A percentile compares a stretch with the other conserved stretches of the same genome.
These are phyloP conservation scores for Aspergillus oerlinghausenensis DNA, from an alignment of 2,329 filamentous ascomycete genomes.

Conservation along the genomic window DNA sequence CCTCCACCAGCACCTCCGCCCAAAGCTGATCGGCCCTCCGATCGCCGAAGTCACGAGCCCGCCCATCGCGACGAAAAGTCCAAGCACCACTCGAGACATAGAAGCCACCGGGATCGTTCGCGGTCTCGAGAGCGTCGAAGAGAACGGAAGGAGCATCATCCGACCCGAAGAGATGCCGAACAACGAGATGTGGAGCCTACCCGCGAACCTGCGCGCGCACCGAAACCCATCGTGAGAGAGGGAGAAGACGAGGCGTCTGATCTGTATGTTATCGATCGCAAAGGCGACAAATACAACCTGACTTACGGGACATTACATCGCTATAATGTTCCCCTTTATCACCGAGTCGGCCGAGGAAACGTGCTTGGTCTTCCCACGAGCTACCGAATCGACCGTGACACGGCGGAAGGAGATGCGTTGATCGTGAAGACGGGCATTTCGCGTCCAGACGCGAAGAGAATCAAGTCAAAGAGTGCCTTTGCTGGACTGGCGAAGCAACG, in stretches of 20 bases:
- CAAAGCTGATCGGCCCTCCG: slow-evolving; percentile 17
- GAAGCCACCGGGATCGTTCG: slow-evolving; percentile 21
- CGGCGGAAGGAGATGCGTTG: slow-evolving; percentile 38
- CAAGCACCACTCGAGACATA: slow-evolving; percentile 21
- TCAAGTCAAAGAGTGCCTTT: slow-evolving; percentile 41
- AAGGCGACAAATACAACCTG: slow-evolving; percentile 71
- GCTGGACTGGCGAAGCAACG: slow-evolving; percentile 22
- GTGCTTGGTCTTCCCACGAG: slow-evolving; percentile 62
- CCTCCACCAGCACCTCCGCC: slow-evolving; percentile 38
- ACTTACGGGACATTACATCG: slow-evolving; percentile 70
- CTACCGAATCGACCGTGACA: slow-evolving; percentile 63
- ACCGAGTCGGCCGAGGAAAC: slow-evolving; percentile 62
- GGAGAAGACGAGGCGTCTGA: slow-evolving; percentile 15
- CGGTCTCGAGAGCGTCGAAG: slow-evolving; percentile 17
- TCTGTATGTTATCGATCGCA: slow-evolving; percentile 63
- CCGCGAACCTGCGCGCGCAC: slow-evolving; percentile 1
- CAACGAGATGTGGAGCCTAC: slow-evolving; percentile 6
- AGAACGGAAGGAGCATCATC: slow-evolving; percentile 11
- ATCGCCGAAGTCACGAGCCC: slow-evolving; percentile 17
- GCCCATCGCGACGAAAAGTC: slow-evolving; percentile 18
- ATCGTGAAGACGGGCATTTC: slow-evolving; percentile 30
- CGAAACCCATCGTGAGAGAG: slow-evolving; percentile 11
- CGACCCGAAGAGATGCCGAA: slow-evolving; percentile 9
- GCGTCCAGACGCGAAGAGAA: slow-evolving; percentile 42
- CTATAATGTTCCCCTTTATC: slow-evolving; percentile 67